Evolutionary conservation across 2,329 filamentous ascomycete genomes (phyloP).

Genomic region (Ceratocystiopsis sp.): DNA sequence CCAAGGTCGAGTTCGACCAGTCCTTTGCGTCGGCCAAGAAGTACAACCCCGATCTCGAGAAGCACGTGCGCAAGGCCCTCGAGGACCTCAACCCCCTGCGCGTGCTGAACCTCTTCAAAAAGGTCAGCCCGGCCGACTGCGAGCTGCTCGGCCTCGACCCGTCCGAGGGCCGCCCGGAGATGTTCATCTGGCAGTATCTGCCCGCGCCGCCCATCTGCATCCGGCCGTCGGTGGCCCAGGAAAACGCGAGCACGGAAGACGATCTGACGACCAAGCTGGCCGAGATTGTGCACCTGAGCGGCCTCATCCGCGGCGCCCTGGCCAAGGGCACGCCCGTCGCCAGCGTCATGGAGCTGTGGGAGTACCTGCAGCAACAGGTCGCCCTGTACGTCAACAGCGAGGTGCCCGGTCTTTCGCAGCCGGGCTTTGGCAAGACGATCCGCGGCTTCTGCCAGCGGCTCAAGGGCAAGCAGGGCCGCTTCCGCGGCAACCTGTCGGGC

Average conservation of each 20-base stretch:
- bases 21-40: constrained; percentile 70
- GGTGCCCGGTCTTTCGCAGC: constrained; percentile 78
- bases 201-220: constrained; percentile 91
- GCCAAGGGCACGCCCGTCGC: constrained; percentile 69
- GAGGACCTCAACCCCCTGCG: constrained; percentile 85
- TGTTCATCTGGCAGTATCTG: constrained; percentile 95
- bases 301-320: constrained; percentile 67
- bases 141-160: constrained; percentile 83
- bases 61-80: constrained; percentile 78
- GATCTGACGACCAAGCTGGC: constrained; percentile 94
- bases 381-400: constrained; percentile 98
- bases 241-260: constrained; percentile 85
- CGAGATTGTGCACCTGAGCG: constrained; percentile 87
- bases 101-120: constrained; percentile 81
- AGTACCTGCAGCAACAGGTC: constrained; percentile 86
- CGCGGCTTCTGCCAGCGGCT: constrained; percentile 87
- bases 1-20: constrained; percentile 70
- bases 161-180: constrained; percentile 74
- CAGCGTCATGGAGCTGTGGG: constrained; percentile 96
- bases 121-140: constrained; percentile 70
- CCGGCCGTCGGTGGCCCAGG: constrained; percentile 82
- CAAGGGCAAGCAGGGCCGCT: constrained; percentile 94
- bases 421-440: constrained; percentile 72
- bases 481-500: constrained; percentile 89
- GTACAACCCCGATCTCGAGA: constrained; percentile 68